A percentile compares a stretch with the other conserved stretches of the same genome.
Conservation (phyloP, 2,329 filamentous ascomycete species). For the Graphilbum sp. region DNA sequence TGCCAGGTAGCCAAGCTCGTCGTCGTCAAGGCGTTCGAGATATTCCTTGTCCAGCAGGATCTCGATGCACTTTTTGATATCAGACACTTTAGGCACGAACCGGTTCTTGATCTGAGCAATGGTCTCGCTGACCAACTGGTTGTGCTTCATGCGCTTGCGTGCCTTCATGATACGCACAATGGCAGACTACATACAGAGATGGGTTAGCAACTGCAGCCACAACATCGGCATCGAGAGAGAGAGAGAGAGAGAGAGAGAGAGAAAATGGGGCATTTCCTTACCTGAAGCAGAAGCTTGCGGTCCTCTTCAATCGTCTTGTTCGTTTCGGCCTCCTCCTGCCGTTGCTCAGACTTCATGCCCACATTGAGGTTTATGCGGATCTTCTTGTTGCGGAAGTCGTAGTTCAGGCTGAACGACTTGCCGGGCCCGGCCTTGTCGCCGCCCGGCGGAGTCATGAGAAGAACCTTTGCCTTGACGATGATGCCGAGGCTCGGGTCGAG, state of each 20-base stretch:
- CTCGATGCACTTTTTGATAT: constrained; percentile 99
- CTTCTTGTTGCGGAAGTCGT: constrained; percentile 97
- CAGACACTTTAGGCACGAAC: constrained; percentile 80
- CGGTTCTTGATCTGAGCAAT: constrained; percentile 89
- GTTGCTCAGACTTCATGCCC: constrained; percentile 85
- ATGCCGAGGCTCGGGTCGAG: constrained; percentile 77
- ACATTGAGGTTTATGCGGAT: constrained; percentile 94
- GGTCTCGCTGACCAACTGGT: constrained; percentile 82
- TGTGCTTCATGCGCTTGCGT: constrained; percentile 96
- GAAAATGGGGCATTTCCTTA: constrained; percentile 32
- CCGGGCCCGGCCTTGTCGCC: constrained; percentile 62
- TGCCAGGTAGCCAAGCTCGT: constrained; percentile 87
- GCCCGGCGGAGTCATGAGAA: constrained; percentile 55
- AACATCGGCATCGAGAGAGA: too few relatives aligned
- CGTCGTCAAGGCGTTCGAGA: constrained; percentile 83
- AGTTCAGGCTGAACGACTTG: constrained; percentile 72
- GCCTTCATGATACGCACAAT: constrained; percentile 99
- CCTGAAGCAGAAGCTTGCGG: constrained; percentile 89
- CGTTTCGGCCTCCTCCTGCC: constrained; percentile 90
- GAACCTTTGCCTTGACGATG: constrained; percentile 83
- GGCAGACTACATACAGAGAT: constrained; percentile 62
- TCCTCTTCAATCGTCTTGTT: constrained; percentile 99
- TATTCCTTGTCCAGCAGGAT: constrained; percentile 98
- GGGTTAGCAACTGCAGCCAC: constrained; percentile 8
- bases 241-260: constrained; percentile 1